Evolutionary conservation across 768 basidiomycete species (phyloP), one percentile per base, ranked within the genome.

Genomic region (Exsudoporus frostii): DNA sequence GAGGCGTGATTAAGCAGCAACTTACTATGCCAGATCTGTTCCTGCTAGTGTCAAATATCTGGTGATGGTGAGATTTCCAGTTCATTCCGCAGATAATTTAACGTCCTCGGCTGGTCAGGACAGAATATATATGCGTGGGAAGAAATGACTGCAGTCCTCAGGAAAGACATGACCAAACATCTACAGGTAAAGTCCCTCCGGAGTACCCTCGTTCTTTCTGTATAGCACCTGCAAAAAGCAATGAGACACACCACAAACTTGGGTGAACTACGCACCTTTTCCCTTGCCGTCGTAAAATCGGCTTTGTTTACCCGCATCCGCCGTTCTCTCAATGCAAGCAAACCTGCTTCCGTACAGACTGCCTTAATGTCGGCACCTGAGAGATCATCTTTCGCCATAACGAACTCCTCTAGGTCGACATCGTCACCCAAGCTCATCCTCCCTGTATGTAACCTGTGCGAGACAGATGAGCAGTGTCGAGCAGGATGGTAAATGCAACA

Each of bases 281-380:
- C 96, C 67, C 95, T 77, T 4, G 96, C 96, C 13, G 86, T 68
- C 4, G 90, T 86, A 63, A 98, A 92, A 71, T 98, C 96, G 7
- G 78, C 81, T 74, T 97, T 94, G 32, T 83, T 90, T 14, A 98
- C 96, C 66, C 90, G 79, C 93, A 95, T 98, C 56, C 97, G 79
- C 50, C 97, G 79, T 70, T 99, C 97, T 59, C 97, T 81, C 54
- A 99, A 76, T 5, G 97, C 97, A 32, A 98, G 78, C 47, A 99
- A 71, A 60, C 97, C 97, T n/a, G 97, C 96, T 68, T 99, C 97
- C 7, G 97, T 98, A 69, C 95, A 98, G 5, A 98, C 92, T 2
- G 96, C 97, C 75, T 98, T 98, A 79, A 99, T 98, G 65, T 99
- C 97, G 2, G 97, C 97, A 42, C 97, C 97, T 13, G 90, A 92